Conservation (phyloP, 257 asterid genomes). For the Solanum paucissectum region DNA sequence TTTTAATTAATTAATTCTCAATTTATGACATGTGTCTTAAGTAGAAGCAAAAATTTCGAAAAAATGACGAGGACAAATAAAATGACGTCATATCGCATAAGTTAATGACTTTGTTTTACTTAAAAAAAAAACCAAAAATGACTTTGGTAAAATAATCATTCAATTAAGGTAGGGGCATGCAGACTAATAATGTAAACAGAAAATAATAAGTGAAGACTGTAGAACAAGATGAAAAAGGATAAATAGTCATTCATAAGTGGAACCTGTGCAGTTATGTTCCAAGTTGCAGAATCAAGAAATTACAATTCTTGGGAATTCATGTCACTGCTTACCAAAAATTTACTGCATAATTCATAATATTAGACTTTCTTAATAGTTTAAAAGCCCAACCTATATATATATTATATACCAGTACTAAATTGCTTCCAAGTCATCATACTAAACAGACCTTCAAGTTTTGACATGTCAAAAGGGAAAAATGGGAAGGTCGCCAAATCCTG, state of each 20-base stretch:
- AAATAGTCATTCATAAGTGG: background rate
- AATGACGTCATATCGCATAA: background rate
- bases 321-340: background rate
- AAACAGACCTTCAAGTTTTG: background rate
- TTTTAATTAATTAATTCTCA: background rate
- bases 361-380: background rate
- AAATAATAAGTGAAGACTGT: background rate
- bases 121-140: no score
- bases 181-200: background rate
- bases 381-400: background rate
- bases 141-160: background rate
- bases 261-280: background rate
- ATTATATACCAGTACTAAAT: background rate
- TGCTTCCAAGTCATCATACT: background rate
- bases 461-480: background rate
- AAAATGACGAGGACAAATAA: background rate
- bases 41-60: background rate
- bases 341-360: background rate
- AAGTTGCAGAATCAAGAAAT: background rate
- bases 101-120: background rate
- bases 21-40: background rate
- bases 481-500: background rate
- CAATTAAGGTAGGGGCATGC: background rate
- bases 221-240: background rate
- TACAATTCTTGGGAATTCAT: background rate